phyloP scores from a whole-genome alignment of 768 basidiomycete genomes.

The Multifurca ochricompacta region DNA sequence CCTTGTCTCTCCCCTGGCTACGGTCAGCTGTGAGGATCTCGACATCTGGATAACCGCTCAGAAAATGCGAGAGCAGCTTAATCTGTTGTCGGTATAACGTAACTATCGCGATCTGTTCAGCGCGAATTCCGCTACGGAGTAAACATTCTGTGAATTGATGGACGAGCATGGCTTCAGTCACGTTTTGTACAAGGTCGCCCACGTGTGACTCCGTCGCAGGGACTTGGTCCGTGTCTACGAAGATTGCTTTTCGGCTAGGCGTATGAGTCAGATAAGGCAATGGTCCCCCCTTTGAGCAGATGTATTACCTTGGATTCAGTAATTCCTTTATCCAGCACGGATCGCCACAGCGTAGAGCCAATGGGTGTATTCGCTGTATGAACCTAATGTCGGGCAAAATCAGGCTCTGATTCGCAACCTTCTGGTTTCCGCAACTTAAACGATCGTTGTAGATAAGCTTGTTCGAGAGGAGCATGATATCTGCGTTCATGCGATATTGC shows the following conservation, averaged over 20 bases:
- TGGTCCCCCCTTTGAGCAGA: neutral
- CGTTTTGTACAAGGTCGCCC: slow-evolving; percentile 89
- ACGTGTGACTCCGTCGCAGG: slow-evolving; percentile 75
- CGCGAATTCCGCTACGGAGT: slow-evolving; percentile 50
- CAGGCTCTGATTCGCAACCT: slow-evolving; percentile 55
- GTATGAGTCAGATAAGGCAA: neutral
- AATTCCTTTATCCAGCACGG: slow-evolving; percentile 70
- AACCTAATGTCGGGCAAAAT: slow-evolving; percentile 41
- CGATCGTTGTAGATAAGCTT: slow-evolving; percentile 74
- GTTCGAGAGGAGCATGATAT: slow-evolving; percentile 91
- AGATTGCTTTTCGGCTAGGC: slow-evolving; percentile 73
- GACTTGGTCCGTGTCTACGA: slow-evolving; percentile 85
- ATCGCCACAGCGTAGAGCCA: slow-evolving; percentile 27
- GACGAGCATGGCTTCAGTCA: slow-evolving; percentile 63
- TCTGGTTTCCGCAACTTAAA: slow-evolving; percentile 69
- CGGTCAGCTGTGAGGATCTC: slow-evolving; percentile 91
- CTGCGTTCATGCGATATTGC: slow-evolving; percentile 96
- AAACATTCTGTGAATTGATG: slow-evolving; percentile 64
- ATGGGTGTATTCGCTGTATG: slow-evolving; percentile 38
- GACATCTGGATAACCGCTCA: slow-evolving; percentile 48
- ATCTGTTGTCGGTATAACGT: slow-evolving; percentile 94
- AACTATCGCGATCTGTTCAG: slow-evolving; percentile 78
- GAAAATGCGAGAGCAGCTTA: slow-evolving; percentile 68
- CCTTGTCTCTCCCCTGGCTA: slow-evolving; percentile 93
- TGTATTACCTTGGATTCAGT: slow-evolving; percentile 51